Conservation (phyloP, 345 rosid genomes). For the Eucalyptus dawsonii region DNA sequence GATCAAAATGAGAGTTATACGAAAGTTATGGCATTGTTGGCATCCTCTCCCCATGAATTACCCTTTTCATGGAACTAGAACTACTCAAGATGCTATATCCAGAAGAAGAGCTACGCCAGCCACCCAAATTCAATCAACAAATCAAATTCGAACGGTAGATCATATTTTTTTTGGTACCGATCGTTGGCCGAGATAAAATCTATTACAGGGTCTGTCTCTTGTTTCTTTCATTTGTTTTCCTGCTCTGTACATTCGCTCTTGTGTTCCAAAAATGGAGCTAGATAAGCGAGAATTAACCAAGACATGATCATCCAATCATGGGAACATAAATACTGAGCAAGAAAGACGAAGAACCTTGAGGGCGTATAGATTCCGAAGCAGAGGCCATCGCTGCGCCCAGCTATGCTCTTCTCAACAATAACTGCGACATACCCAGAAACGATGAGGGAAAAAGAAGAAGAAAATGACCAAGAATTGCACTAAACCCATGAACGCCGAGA, state of each 20-base stretch:
- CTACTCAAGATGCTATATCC: not conserved
- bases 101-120: not conserved
- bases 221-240: not conserved
- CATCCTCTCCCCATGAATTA: not conserved
- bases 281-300: not conserved
- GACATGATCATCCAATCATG: not conserved
- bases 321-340: not conserved
- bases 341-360: conserved; percentile 28
- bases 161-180: not conserved
- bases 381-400: conserved; percentile 25
- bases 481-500: not conserved
- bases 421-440: not conserved
- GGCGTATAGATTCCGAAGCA: conserved; percentile 17
- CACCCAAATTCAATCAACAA: not conserved
- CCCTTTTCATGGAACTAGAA: not conserved
- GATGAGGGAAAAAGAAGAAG: not conserved
- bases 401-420: not conserved
- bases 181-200: not conserved
- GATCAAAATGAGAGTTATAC: not conserved
- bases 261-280: not conserved
- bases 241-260: not conserved
- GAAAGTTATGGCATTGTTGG: not conserved
- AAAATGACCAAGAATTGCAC: not conserved
- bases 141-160: not conserved
- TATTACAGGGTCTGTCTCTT: not conserved